Conservation (phyloP, 2,329 filamentous ascomycete genomes). For the Tympanopsis confertula region DNA sequence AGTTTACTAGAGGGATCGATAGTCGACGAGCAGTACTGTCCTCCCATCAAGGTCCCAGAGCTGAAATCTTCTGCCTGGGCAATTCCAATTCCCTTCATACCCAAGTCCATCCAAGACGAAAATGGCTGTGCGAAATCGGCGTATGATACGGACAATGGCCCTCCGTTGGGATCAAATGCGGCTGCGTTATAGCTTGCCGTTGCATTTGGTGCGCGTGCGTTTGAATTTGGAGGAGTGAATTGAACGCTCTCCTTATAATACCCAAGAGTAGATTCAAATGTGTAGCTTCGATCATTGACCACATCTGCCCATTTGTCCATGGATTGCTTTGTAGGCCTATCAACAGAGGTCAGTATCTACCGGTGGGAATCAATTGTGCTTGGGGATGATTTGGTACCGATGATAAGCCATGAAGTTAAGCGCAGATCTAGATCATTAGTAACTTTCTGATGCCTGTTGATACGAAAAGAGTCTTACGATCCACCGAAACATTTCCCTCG, state of each 20-base stretch:
- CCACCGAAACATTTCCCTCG: slow-evolving; percentile 15
- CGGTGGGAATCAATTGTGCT: no score
- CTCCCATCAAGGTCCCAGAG: background rate
- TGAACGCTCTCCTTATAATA: slow-evolving; percentile 14
- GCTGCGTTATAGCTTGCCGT: slow-evolving; percentile 11
- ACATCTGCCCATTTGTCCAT: slow-evolving; percentile 18
- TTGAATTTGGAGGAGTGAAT: slow-evolving; percentile 14
- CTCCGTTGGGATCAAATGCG: slow-evolving; percentile 10
- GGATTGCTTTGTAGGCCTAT: slow-evolving; percentile 12
- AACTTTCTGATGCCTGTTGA: slow-evolving; percentile 2
- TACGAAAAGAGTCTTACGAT: slow-evolving; percentile 7
- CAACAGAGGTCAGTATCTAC: slow-evolving; percentile 1
- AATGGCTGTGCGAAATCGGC: slow-evolving; percentile 18
- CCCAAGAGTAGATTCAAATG: slow-evolving; percentile 14
- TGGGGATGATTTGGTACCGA: slow-evolving; percentile 8
- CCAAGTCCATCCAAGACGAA: slow-evolving; percentile 16
- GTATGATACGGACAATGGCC: slow-evolving; percentile 20
- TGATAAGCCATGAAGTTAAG: slow-evolving; percentile 21
- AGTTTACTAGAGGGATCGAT: background rate
- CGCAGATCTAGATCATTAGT: slow-evolving; percentile 10
- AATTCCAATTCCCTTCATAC: slow-evolving; percentile 15
- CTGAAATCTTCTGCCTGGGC: slow-evolving; percentile 13
- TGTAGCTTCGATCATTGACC: slow-evolving; percentile 17
- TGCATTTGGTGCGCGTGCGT: slow-evolving; percentile 8
- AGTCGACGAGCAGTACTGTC: background rate